A percentile compares a stretch with the other conserved stretches of the same genome.
Conservation (phyloP, 2,329 filamentous ascomycete species). For the Fusarium bulbicola region DNA sequence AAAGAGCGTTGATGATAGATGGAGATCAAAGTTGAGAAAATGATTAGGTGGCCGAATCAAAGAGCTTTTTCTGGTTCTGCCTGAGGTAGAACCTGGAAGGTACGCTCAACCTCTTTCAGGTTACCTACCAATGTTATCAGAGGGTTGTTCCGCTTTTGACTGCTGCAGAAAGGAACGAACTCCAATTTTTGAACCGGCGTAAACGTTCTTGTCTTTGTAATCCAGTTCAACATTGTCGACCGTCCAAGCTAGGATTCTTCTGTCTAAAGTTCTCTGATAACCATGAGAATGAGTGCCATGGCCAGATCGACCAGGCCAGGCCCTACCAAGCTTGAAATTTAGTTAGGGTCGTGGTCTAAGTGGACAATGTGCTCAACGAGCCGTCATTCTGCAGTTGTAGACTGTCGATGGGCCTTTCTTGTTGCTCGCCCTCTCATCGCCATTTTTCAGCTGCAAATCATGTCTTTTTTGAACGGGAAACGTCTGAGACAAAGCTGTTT, state of each 20-base stretch:
- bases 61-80: background rate
- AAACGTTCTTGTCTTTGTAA: constrained; percentile 3
- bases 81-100: background rate
- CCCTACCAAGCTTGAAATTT: background rate
- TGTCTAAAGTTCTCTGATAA: background rate
- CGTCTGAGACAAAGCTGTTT: background rate
- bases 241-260: background rate
- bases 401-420: background rate
- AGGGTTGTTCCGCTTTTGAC: constrained; percentile 16
- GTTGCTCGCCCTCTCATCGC: background rate
- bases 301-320: background rate
- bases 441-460: background rate
- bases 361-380: constrained; percentile 3
- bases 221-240: background rate
- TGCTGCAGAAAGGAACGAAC: background rate
- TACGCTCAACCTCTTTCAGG: constrained; percentile 7
- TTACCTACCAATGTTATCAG: background rate
- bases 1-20: background rate
- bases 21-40: background rate
- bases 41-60: background rate
- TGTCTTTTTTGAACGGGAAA: background rate
- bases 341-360: background rate
- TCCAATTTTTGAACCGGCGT: background rate
- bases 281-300: background rate
- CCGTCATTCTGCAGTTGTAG: background rate